Percentiles rank a stretch among this genome's conserved stretches.
These are phyloP conservation scores for Kalanchoe fedtschenkoi DNA, from an alignment of 164 flowering plant genomes.

Conservation along the genomic window DNA sequence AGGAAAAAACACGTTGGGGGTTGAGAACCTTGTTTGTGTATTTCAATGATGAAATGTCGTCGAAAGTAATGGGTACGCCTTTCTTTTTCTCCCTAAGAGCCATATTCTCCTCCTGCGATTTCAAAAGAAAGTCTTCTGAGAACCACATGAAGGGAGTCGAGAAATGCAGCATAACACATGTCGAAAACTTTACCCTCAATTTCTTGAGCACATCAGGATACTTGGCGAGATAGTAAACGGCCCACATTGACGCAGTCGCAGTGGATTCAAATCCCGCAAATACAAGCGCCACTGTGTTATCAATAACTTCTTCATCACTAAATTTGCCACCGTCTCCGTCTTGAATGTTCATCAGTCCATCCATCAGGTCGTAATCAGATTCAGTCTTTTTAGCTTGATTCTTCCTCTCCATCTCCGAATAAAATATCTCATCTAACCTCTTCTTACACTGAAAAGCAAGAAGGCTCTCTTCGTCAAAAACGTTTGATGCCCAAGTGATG, in stretches of 20 bases:
- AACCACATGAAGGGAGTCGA: background rate
- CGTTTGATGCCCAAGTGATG: background rate
- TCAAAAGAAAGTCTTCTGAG: background rate
- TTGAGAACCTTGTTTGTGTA: slow-evolving; percentile 32
- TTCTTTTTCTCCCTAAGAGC: slow-evolving; percentile 14
- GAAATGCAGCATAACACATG: no score
- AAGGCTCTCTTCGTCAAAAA: background rate
- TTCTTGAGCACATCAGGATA: slow-evolving; percentile 33
- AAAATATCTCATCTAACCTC: slow-evolving; percentile 23
- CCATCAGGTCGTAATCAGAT: slow-evolving; percentile 35
- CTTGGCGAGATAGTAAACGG: slow-evolving; percentile 42
- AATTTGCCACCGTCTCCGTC: slow-evolving; percentile 35
- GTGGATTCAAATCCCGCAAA: slow-evolving; percentile 38
- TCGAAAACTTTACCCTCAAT: slow-evolving; percentile 22
- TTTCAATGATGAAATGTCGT: slow-evolving; percentile 22
- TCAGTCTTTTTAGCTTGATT: slow-evolving; percentile 1
- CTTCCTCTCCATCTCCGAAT: slow-evolving; percentile 29
- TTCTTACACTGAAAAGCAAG: slow-evolving; percentile 27
- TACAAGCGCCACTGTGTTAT: slow-evolving; percentile 33
- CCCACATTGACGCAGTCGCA: slow-evolving; percentile 32
- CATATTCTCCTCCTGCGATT: slow-evolving; percentile 33
- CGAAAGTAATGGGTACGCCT: slow-evolving; percentile 27
- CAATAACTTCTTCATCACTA: slow-evolving; percentile 36
- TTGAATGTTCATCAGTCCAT: slow-evolving; percentile 29
- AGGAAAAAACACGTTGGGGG: background rate